Evolutionary conservation across 169 alveolate species (phyloP), one percentile per base, ranked within the genome.

Genomic region (Eimeria acervulina): DNA sequence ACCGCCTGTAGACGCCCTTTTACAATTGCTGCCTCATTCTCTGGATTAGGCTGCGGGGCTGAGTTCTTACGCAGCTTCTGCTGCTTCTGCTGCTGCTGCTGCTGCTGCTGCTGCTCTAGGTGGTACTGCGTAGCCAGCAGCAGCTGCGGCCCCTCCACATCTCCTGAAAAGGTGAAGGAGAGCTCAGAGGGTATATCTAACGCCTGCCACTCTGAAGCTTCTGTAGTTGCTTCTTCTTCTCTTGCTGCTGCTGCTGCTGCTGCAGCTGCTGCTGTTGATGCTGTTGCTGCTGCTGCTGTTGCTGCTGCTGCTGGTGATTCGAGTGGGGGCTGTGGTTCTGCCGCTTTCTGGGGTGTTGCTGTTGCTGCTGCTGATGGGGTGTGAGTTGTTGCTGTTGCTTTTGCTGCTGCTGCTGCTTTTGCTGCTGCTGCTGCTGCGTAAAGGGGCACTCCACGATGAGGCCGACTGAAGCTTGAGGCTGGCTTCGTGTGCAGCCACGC

Each of bases 121-220:
- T 47, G 55, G 55, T 47, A 47, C 55, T 47, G 55, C 12, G 85
- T 74, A 5, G 85, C 85, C 17, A 74, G 85, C 52, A 74, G 85
- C 28, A 74, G 85, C 44, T 74, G 85, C 28, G 85, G 38, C 52
- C 47, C 85, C 85, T 74, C 85, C 8, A 33, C 52, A 40, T 74
- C 47, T 6, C 85, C 85, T 6, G 85, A 74, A 17, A 74, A 74
- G 85, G 38, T 6, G 44, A 74, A 74, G n/a, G 51, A 28, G 13
- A 74, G 21, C 47, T 74, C 85, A 33, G 85, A 17, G 17, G 47
- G n/a, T 19, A 2, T 19, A 15, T 74, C 85, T 74, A 74, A 13
- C 15, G 15, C 31, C 17, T 17, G 40, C 81, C 81, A 68, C 17
- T 68, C 81, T n/a, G 17, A n/a, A n/a, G n/a, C n/a, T n/a, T n/a